phyloP scores from a whole-genome alignment of 1,139 yeast species.

The Arxiozyma telluris region DNA sequence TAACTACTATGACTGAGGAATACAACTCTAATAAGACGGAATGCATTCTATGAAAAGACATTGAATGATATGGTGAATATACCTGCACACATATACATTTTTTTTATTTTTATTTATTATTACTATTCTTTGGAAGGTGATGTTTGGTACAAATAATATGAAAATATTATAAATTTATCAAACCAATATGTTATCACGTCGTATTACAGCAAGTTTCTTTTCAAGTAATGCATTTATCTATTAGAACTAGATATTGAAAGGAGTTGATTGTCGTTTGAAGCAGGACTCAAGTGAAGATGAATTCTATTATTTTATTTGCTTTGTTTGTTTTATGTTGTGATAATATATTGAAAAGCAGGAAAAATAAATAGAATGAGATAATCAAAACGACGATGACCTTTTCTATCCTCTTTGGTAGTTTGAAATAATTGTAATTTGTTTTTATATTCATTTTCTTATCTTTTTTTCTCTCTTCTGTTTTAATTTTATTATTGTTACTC shows the following conservation, averaged over 20 bases:
- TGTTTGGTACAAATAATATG: too few relatives aligned
- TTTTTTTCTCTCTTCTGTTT: background rate
- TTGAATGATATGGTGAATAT: background rate
- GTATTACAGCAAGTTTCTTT: background rate
- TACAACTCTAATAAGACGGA: background rate
- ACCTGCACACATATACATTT: background rate
- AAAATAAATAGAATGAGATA: background rate
- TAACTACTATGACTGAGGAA: background rate
- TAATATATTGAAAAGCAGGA: background rate
- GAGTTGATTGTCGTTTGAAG: background rate
- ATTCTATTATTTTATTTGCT: background rate
- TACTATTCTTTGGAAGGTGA: background rate
- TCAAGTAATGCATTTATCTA: background rate
- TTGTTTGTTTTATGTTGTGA: background rate
- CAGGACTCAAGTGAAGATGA: background rate
- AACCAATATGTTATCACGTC: background rate
- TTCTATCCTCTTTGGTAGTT: background rate
- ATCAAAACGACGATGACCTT: background rate
- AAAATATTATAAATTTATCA: too few relatives aligned
- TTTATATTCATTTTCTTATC: background rate
- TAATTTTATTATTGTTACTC: background rate
- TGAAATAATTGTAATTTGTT: constrained; percentile 1
- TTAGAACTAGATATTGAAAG: background rate
- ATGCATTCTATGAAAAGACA: background rate
- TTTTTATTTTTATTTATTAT: too few relatives aligned